Evolutionary conservation across 495 filamentous ascomycete species (phyloP).

Genomic region (Aeminium ludgeri): DNA sequence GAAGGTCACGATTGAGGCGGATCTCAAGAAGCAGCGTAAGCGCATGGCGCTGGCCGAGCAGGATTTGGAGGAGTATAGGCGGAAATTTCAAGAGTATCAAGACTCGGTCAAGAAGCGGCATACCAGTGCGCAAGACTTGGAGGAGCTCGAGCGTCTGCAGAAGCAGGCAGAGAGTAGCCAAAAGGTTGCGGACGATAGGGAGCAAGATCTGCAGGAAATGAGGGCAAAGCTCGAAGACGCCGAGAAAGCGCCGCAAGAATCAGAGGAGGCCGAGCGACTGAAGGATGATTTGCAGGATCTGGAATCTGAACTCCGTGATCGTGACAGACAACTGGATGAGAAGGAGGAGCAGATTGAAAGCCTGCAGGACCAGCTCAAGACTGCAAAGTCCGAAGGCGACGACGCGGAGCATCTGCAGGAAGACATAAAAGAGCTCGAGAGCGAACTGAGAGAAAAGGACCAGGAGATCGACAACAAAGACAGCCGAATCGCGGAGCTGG

Average conservation of each 20-base stretch:
- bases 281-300: constrained; percentile 52
- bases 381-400: constrained; percentile 9
- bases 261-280: constrained; percentile 43
- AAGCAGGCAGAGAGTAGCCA: constrained; percentile 9
- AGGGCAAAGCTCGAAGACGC: constrained; percentile 18
- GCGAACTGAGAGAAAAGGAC: constrained; percentile 16
- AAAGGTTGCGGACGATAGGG: constrained; percentile 29
- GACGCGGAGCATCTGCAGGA: constrained; percentile 10
- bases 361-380: constrained; percentile 35
- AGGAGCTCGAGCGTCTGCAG: constrained; percentile 41
- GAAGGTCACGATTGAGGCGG: constrained; percentile 68
- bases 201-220: constrained; percentile 20
- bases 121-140: constrained; percentile 41
- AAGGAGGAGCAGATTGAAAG: constrained; percentile 41
- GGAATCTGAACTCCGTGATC: constrained; percentile 47
- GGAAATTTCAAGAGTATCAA: constrained; percentile 59
- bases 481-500: constrained; percentile 12
- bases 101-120: constrained; percentile 64
- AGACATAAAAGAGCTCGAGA: constrained; percentile 16
- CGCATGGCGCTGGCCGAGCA: constrained; percentile 60
- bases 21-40: constrained; percentile 71
- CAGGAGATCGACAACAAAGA: constrained; percentile 14
- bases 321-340: constrained; percentile 42
- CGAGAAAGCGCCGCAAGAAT: constrained; percentile 29
- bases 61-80: constrained; percentile 57